These are phyloP conservation scores for Boletellus ananas DNA, from an alignment of 768 basidiomycete genomes.

Conservation along the genomic window DNA sequence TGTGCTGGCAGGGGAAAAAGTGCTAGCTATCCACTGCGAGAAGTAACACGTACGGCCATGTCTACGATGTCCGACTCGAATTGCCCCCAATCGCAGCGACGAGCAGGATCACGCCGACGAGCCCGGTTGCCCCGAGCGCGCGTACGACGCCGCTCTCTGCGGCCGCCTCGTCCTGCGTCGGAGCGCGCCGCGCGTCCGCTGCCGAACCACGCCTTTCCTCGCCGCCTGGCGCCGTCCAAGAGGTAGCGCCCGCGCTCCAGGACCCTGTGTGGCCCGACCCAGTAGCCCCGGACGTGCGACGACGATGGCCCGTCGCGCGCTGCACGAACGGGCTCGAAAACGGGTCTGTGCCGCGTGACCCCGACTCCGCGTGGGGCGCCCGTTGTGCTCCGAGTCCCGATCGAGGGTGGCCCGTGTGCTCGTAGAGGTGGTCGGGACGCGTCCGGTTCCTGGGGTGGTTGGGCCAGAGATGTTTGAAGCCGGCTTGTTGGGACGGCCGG, in stretches of 20 bases:
- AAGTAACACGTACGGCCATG: background rate
- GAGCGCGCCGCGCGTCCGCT: background rate
- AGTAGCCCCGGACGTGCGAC: background rate
- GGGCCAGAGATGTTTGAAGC: constrained; percentile 26
- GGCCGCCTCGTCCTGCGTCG: constrained; percentile 22
- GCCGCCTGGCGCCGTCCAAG: constrained; percentile 5
- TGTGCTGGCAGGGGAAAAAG: no score
- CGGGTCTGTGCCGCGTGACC: constrained; percentile 13
- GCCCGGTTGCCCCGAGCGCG: constrained; percentile 27
- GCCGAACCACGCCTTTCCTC: constrained; percentile 2
- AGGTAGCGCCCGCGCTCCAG: background rate
- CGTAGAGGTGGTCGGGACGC: constrained; percentile 9
- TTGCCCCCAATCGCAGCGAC: constrained; percentile 15
- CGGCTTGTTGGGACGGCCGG: constrained; percentile 23
- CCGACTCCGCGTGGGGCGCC: constrained; percentile 2
- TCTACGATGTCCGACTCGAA: constrained; percentile 17
- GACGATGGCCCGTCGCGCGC: constrained; percentile 23
- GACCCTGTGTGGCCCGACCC: background rate
- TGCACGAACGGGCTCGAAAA: constrained; percentile 27
- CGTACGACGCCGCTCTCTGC: constrained; percentile 25
- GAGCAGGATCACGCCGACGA: constrained; percentile 26
- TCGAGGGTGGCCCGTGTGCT: constrained; percentile 6
- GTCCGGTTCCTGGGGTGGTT: constrained; percentile 22
- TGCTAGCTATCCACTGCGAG: background rate
- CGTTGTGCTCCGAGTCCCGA: background rate